Evolutionary conservation across 2,329 filamentous ascomycete genomes (phyloP).

Genomic region (Penicillium frequentans): DNA sequence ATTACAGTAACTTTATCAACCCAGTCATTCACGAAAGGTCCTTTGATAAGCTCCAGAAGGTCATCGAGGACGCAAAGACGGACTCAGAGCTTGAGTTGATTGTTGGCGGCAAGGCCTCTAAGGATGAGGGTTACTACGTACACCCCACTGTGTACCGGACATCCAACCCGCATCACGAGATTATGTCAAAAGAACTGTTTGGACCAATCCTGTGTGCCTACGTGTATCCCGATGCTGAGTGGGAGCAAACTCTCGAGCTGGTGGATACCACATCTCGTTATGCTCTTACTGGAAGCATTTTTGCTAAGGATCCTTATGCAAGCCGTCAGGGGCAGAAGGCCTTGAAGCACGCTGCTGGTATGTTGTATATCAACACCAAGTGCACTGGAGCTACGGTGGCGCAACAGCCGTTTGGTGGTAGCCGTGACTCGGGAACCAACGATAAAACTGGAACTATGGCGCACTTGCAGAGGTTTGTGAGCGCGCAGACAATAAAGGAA

Average conservation of each 20-base stretch:
- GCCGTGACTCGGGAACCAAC: slow-evolving; percentile 55
- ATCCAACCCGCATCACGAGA: slow-evolving; percentile 67
- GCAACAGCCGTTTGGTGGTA: slow-evolving; percentile 58
- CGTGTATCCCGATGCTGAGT: slow-evolving; percentile 67
- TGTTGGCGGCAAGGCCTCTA: slow-evolving; percentile 73
- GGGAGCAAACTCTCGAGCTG: slow-evolving; percentile 16
- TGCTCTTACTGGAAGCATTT: slow-evolving; percentile 21
- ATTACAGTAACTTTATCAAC: slow-evolving; percentile 74
- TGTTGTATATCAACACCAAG: slow-evolving; percentile 61
- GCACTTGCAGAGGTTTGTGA: slow-evolving; percentile 53
- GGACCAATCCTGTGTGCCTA: slow-evolving; percentile 71
- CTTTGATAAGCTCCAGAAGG: slow-evolving; percentile 73
- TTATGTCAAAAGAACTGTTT: slow-evolving; percentile 75
- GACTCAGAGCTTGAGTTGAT: slow-evolving; percentile 70
- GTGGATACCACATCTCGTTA: slow-evolving; percentile 21
- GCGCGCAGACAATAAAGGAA: slow-evolving; percentile 55
- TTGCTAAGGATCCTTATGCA: slow-evolving; percentile 44
- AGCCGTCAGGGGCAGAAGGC: slow-evolving; percentile 53
- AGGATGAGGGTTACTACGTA: slow-evolving; percentile 74
- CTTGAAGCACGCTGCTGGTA: slow-evolving; percentile 56
- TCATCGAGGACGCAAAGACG: slow-evolving; percentile 73
- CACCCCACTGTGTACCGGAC: slow-evolving; percentile 77
- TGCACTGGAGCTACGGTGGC: slow-evolving; percentile 58
- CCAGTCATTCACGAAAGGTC: slow-evolving; percentile 78
- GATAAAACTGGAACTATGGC: slow-evolving; percentile 58